Evolutionary conservation across 768 basidiomycete genomes (phyloP).

Genomic region (Scleroderma bovista): DNA sequence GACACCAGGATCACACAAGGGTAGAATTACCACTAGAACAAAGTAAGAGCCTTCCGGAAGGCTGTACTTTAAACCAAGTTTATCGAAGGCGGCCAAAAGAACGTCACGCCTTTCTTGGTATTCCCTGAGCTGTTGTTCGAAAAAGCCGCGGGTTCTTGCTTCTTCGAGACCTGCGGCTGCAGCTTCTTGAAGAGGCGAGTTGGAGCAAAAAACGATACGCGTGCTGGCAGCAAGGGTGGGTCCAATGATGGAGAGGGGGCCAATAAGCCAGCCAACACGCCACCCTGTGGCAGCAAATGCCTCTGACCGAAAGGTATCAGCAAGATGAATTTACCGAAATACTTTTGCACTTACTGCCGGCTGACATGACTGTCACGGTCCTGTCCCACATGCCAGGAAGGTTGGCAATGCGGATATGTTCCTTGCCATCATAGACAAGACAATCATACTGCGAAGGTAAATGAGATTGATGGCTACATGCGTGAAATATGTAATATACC

Average conservation of each 20-base stretch:
- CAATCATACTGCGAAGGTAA: conserved; percentile 74
- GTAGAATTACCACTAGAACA: conserved; percentile 61
- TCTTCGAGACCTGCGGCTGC: conserved; percentile 85
- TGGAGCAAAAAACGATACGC: conserved; percentile 92
- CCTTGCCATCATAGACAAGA: conserved; percentile 80
- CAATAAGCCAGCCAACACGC: conserved; percentile 97
- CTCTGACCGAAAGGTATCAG: conserved; percentile 42
- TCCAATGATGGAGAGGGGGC: conserved; percentile 71
- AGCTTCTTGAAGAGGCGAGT: conserved; percentile 94
- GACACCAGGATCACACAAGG: background rate
- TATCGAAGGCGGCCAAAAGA: conserved; percentile 76
- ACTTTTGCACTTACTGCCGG: conserved; percentile 62
- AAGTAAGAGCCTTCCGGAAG: conserved; percentile 91
- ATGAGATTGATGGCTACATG: background rate
- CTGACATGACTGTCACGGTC: conserved; percentile 94
- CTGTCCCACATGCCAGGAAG: conserved; percentile 99
- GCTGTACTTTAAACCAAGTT: conserved; percentile 78
- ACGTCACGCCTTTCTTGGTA: conserved; percentile 77
- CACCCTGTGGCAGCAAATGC: conserved; percentile 96
- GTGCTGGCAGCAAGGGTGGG: conserved; percentile 89
- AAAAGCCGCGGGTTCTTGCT: conserved; percentile 66
- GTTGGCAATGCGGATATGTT: conserved; percentile 88
- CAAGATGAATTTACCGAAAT: background rate
- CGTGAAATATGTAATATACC: conserved; percentile 38
- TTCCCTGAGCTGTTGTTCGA: conserved; percentile 67